These are phyloP conservation scores for Cadophora malorum DNA, from an alignment of 2,329 filamentous ascomycete species.

Conservation along the genomic window DNA sequence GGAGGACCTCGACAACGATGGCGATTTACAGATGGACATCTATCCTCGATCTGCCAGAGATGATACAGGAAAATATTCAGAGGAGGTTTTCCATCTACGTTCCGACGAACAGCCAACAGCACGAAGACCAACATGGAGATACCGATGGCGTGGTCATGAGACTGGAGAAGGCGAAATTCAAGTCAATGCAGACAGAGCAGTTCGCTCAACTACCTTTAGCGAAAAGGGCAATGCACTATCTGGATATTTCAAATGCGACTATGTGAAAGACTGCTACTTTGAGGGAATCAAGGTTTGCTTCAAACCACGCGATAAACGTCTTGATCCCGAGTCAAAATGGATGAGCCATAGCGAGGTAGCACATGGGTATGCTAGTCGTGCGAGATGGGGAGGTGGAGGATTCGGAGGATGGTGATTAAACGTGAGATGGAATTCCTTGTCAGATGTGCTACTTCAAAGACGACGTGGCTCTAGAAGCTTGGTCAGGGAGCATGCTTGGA, in stretches of 20 bases:
- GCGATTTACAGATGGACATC: slow-evolving; percentile 23
- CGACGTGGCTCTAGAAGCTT: not conserved
- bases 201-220: slow-evolving; percentile 30
- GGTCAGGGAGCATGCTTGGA: slow-evolving; percentile 4
- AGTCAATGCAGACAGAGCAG: slow-evolving; percentile 24
- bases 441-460: not conserved
- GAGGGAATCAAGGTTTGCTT: slow-evolving; percentile 26
- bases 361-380: slow-evolving; percentile 23
- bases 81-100: slow-evolving; percentile 26
- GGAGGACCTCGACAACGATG: slow-evolving; percentile 29
- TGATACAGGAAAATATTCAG: slow-evolving; percentile 17
- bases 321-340: slow-evolving; percentile 31
- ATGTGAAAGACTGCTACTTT: slow-evolving; percentile 27
- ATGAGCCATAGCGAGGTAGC: slow-evolving; percentile 24
- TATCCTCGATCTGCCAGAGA: slow-evolving; percentile 1
- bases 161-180: slow-evolving; percentile 35
- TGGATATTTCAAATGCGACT: slow-evolving; percentile 28
- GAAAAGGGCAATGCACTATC: slow-evolving; percentile 29
- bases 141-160: slow-evolving; percentile 35
- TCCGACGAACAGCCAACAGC: slow-evolving; percentile 32
- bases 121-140: slow-evolving; percentile 31
- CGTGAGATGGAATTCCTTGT: not conserved
- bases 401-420: not conserved
- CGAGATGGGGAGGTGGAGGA: slow-evolving; percentile 24
- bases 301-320: not conserved